Base-by-base conservation (phyloP, 257 asterid species). In the Salvia miltiorrhiza region DNA sequence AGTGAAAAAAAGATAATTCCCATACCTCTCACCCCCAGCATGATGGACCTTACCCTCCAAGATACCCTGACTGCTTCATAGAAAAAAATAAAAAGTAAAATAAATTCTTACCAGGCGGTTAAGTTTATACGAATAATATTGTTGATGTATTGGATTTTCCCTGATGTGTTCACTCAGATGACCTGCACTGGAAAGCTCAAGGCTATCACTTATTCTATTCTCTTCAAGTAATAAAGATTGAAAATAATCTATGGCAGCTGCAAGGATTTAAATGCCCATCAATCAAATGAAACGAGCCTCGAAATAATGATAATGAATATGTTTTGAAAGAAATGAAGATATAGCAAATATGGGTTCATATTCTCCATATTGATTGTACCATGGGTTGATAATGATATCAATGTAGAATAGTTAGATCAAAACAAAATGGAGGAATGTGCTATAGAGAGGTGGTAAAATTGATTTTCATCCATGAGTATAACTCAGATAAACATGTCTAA, bases 81-180 rank as follows among this genome's bases (percentile, higher is more conserved):
- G 35, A 3, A 3, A 30, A 30, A 30, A 2, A 13, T 9, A 6
- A 37, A 9, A 12, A 58, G 35, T 2, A 30, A 37, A 35, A 19
- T 3, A 70, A 68, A 62, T 56, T 28, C 69, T 81, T 84, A 87
- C 96, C 90, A 92, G 72, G 37, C 96, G 92, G 72, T 73, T 86
- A 40, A 92, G 90, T 79, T 83, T 89, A 76, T 78, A 77, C 37
- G 98, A 89, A 76, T 87, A 89, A 62, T 81, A 92, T 43, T 84
- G 89, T 63, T 60, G 81, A 80, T 92, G 98, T 55, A 81, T 81
- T 68, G 88, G 86, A 72, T 83, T 81, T 13, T 72, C 68, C 66
- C 19, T 71, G 35, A 92, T 82, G 73, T 87, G 96, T 76, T 86
- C 78, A 62, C 78, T 79, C 81, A 89, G 77, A 67, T 92, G 98